A percentile compares a stretch with the other conserved stretches of the same genome.
These are phyloP conservation scores for Medicago arabica DNA, from an alignment of 306 rosid species.

Conservation along the genomic window DNA sequence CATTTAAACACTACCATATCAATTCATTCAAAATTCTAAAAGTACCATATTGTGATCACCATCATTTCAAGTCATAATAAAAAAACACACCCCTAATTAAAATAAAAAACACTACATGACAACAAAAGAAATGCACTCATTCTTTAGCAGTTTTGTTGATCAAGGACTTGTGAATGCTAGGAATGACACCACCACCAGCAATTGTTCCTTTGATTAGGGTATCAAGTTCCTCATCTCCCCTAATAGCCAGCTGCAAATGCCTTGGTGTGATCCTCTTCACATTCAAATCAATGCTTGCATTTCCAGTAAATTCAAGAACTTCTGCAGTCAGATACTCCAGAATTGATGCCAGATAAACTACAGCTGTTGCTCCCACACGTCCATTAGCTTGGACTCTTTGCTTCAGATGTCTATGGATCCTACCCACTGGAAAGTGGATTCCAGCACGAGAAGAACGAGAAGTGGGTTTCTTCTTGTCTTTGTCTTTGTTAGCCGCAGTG, in stretches of 20 bases:
- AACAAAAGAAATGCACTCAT: constrained; percentile 35
- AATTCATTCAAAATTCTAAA: constrained; percentile 27
- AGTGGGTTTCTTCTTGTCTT: too few relatives aligned
- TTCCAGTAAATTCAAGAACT: constrained; percentile 94
- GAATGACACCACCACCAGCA: constrained; percentile 99
- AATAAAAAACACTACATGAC: constrained; percentile 30
- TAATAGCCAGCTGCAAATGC: constrained; percentile 93
- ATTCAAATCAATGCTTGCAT: constrained; percentile 94
- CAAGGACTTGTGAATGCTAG: constrained; percentile 95
- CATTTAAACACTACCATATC: constrained; percentile 42
- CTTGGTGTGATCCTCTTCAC: constrained; percentile 98
- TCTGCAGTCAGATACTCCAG: constrained; percentile 95
- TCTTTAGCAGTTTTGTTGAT: constrained; percentile 96
- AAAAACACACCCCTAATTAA: constrained; percentile 40
- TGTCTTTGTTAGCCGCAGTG: too few relatives aligned
- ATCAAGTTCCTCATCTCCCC: constrained; percentile 98
- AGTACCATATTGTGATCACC: constrained; percentile 5
- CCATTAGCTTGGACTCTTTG: too few relatives aligned
- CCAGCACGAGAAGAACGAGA: too few relatives aligned
- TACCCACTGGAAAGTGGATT: too few relatives aligned
- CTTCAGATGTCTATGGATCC: too few relatives aligned
- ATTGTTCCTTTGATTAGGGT: constrained; percentile 94
- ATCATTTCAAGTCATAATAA: constrained; percentile 21
- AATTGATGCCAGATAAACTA: constrained; percentile 91
- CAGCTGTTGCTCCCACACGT: too few relatives aligned